Percentiles rank a stretch among this genome's conserved stretches.
phyloP scores from a whole-genome alignment of 768 basidiomycete genomes.

The Hygrocybe coccinea region DNA sequence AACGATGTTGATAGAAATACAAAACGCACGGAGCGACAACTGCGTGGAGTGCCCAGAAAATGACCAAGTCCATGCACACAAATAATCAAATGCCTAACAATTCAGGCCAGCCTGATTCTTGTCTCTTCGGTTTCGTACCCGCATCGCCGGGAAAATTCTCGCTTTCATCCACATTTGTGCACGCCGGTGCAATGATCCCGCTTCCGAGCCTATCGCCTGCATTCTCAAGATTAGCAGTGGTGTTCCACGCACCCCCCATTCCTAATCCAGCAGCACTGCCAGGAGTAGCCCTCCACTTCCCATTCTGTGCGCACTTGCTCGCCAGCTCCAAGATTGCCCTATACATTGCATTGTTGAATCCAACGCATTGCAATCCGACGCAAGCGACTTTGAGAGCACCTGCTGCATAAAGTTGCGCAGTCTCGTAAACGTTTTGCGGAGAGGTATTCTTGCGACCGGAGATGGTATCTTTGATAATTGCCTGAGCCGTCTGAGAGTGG shows the following conservation, averaged over 20 bases:
- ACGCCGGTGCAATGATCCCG: constrained; percentile 6
- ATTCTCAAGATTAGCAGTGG: constrained; percentile 1
- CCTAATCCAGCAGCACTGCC: constrained; percentile 4
- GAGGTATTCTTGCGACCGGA: constrained; percentile 67
- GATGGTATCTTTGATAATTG: constrained; percentile 68
- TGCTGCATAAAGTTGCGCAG: constrained; percentile 61
- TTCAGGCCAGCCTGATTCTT: not conserved
- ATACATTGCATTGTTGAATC: constrained; percentile 68
- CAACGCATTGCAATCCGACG: constrained; percentile 69
- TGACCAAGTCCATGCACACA: too few relatives aligned
- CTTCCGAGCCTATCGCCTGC: not conserved
- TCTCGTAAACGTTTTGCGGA: constrained; percentile 74
- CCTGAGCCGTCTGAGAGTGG: constrained; percentile 55
- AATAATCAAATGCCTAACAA: not conserved
- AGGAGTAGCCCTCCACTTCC: constrained; percentile 1
- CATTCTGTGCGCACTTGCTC: constrained; percentile 38
- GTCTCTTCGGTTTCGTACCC: not conserved
- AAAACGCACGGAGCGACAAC: not conserved
- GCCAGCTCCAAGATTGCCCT: constrained; percentile 62
- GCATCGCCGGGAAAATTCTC: constrained; percentile 14
- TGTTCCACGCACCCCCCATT: constrained; percentile 9
- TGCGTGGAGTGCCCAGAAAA: not conserved
- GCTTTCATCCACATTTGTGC: constrained; percentile 13
- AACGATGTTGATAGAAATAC: not conserved
- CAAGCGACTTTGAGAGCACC: constrained; percentile 73